Evolutionary conservation across 371 early-diverging fungal species (phyloP), one percentile per base, ranked within the genome.

Genomic region (Mortierella sp.): DNA sequence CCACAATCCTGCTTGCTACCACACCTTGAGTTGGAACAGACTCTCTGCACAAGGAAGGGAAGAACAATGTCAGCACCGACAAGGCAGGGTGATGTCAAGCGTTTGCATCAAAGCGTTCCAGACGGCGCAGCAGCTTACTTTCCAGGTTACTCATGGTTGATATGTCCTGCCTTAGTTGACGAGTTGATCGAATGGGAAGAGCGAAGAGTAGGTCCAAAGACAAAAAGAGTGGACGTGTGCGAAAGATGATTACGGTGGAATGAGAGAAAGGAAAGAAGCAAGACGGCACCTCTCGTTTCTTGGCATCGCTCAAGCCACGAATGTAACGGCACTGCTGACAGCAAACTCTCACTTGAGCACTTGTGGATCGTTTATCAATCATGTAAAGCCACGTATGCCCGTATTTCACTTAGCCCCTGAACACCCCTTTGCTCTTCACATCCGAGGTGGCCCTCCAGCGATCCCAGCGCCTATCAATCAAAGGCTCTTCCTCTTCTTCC

Each of bases 11-110:
- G n/a, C n/a, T n/a, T n/a, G n/a, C n/a, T 45, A 16, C 16, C 64
- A 42, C 79, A 89, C 91, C 82, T 89, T 92, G 48, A 92, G 83
- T 47, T 92, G 88, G 72, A 92, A 89, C 14, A 92, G 83, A 70
- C 85, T 89, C 71, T 84, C 89, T 87, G 41, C 16, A 42, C 28
- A 50, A 71, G 26, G 23, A 58, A 38, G 43, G 26, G 18, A 43
- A 23, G 26, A 16, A 3, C 4, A 5, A 18, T 51, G 30, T 14
- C 23, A 53, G 45, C 19, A 43, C 16, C 30, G 34, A 2, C 12
- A 14, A 45, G n/a, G 12, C 9, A 56, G 14, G 45, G n/a, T 43
- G 3, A 21, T 23, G 61, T 41, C 14, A 14, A 13, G 43, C 16
- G 19, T 18, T 18, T 14, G n/a, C 30, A 21, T 10, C 0, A 31